Evolutionary conservation across 2,329 filamentous ascomycete genomes (phyloP), one percentile per base, ranked within the genome.

Genomic region (Podosphaera xanthii): DNA sequence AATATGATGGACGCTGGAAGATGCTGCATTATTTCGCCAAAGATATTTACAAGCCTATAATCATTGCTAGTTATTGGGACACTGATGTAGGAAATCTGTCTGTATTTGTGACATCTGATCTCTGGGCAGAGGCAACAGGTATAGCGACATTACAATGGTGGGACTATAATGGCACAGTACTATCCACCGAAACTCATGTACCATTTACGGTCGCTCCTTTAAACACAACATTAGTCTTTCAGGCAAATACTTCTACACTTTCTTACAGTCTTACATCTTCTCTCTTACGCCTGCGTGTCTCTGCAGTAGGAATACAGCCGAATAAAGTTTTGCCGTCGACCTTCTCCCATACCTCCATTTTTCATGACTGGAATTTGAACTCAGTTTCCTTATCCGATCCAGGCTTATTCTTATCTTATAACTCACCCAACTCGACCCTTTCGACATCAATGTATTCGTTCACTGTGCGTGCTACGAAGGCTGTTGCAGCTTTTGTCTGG

Each of bases 1-100:
- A 83, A 65, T 81, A 81, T 61, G 76, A 77, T 57, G 79, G 79
- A 0, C 71, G 80, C 0, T 82, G 79, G 79, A 83, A 83, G 66
- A 73, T 81, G 0, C 67, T 83, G 22, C 79, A 82, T 60, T 79
- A 82, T 60, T 70, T 74, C 1, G 75, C 76, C 2, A 77, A 76
- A 60, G 77, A 82, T 59, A 75, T 79, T 33, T 83, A 80, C 63
- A 68, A 77, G 58, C 73, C 73, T 0, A 70, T 82, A n/a, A 79
- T 83, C 60, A 72, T 82, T n/a, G 74, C 78, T 1, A 75, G 78
- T 0, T 77, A 77, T 62, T 79, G 72, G 70, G 75, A 82, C 62
- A 67, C 71, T 30, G 72, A 71, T 0, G 77, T 73, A 0, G 75
- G 75, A 0, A 66, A 73, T 30, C 68, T 83, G 14, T 71, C 74